Conservation (phyloP, 2,329 filamentous ascomycete genomes). For the Setomelanomma holmii region DNA sequence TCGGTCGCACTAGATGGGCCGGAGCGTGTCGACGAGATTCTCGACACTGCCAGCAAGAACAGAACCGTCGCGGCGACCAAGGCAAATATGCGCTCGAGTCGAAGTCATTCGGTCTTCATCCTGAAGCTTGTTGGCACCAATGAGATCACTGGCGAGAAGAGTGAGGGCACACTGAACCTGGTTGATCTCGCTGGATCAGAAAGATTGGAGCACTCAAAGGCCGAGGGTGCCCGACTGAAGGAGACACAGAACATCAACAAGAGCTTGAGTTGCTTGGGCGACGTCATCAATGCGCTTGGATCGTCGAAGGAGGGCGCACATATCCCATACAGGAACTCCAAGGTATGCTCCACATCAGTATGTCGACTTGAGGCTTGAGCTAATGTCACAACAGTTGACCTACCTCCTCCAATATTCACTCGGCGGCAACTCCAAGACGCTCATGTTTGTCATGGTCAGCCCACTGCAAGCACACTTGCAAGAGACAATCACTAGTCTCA, state of each 20-base stretch:
- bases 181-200: constrained; percentile 96
- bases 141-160: constrained; percentile 77
- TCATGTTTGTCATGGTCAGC: constrained; percentile 99
- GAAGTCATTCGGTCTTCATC: constrained; percentile 96
- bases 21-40: constrained; percentile 78
- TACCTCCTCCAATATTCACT: constrained; percentile 94
- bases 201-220: constrained; percentile 83
- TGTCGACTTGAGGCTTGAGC: background rate
- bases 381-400: constrained; percentile 67
- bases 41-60: constrained; percentile 82
- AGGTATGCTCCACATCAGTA: constrained; percentile 59
- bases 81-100: constrained; percentile 91
- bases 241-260: constrained; percentile 99
- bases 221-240: constrained; percentile 83
- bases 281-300: constrained; percentile 93
- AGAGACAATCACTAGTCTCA: constrained; percentile 92
- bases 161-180: constrained; percentile 92
- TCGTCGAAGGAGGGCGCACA: constrained; percentile 78
- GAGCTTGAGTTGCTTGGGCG: constrained; percentile 86
- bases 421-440: constrained; percentile 93
- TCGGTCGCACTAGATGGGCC: constrained; percentile 80
- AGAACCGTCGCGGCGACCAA: constrained; percentile 96
- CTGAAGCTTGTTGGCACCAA: constrained; percentile 74
- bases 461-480: constrained; percentile 88
- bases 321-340: constrained; percentile 94